Evolutionary conservation across 73 alveolate species (phyloP).

Genomic region (Strombidium stylifer): DNA sequence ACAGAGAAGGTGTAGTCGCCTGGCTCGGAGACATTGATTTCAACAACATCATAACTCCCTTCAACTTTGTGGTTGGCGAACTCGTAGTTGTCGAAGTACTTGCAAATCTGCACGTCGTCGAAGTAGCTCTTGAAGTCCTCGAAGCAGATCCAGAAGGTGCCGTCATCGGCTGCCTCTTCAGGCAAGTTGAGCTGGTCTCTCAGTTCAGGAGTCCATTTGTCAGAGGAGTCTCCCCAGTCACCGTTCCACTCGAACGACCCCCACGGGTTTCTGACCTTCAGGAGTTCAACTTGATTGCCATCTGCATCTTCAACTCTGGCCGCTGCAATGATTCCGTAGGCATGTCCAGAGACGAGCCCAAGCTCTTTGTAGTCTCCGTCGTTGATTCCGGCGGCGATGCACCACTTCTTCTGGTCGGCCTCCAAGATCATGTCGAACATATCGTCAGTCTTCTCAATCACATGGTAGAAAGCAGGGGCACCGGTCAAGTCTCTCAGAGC

Average conservation of each 20-base stretch:
- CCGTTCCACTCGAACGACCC: slow-evolving; percentile 96
- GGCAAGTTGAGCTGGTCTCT: slow-evolving; percentile 67
- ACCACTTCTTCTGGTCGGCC: slow-evolving; percentile 70
- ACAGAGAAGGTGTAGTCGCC: slow-evolving; percentile 36
- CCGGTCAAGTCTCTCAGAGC: slow-evolving; percentile 93
- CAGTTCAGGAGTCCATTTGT: slow-evolving; percentile 92
- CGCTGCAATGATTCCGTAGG: slow-evolving; percentile 89
- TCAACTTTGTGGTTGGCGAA: slow-evolving; percentile 46
- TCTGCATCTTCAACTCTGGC: slow-evolving; percentile 57
- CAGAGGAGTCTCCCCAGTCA: slow-evolving; percentile 95
- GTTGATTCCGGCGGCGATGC: slow-evolving; percentile 79
- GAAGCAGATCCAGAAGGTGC: slow-evolving; percentile 92
- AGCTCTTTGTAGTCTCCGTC: slow-evolving; percentile 74
- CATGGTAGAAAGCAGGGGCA: slow-evolving; percentile 87
- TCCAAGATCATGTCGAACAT: slow-evolving; percentile 65
- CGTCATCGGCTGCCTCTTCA: slow-evolving; percentile 86
- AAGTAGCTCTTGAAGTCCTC: slow-evolving; percentile 91
- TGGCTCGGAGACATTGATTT: slow-evolving; percentile 43
- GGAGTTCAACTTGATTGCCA: slow-evolving; percentile 51
- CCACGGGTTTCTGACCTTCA: slow-evolving; percentile 97
- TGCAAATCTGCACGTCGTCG: slow-evolving; percentile 82
- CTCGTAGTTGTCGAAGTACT: slow-evolving; percentile 69
- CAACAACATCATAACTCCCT: slow-evolving; percentile 48
- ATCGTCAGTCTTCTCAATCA: slow-evolving; percentile 75
- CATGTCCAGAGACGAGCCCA: slow-evolving; percentile 90